Evolutionary conservation across 2,329 filamentous ascomycete species (phyloP), one percentile per base, ranked within the genome.

Genomic region (Ophiostoma quercus): DNA sequence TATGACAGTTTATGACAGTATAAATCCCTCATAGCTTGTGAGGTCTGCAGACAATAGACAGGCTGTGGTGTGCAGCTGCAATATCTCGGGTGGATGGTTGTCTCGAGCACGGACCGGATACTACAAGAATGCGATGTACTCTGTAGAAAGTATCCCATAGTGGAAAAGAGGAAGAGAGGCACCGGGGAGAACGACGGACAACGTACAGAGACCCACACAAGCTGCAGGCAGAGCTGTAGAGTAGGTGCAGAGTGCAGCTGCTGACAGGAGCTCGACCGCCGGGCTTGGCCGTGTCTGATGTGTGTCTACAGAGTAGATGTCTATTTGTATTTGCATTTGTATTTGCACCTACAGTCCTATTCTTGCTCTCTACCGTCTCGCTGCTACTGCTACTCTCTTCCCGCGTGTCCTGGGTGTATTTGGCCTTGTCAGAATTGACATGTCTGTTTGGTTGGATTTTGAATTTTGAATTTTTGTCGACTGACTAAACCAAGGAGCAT

Each of bases 201-300:
- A 57, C 12, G 22, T 32, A 32, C 57, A 32, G 25, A 19, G 57
- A 29, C 25, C 57, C 57, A 62, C 57, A 62, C 57, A 62, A 62
- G 57, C 57, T 62, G 25, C 57, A 62, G 57, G 1, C 51, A 57
- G 57, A 32, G 57, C 57, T 62, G 25, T 29, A 29, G 25, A 29
- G 25, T 29, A n/a, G n/a, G 25, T 57, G 51, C 51, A 57, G 51
- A 47, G 51, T 25, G 51, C 51, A 57, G 51, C 51, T 57, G 51
- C 51, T 57, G 51, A 57, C 51, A 57, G 51, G 51, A 14, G 22
- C n/a, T 25, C 22, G 51, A 57, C 51, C 51, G 51, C 51, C 51
- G 51, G 51, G n/a, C 51, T 57, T 57, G 51, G n/a, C 51, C 22
- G 22, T 57, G 22, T 51, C 2, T 19, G 12, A 2, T 51, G n/a